Percentiles rank a stretch among this genome's conserved stretches.
Conservation (phyloP, 2,329 filamentous ascomycete species). For the Fusarium dimerum region DNA sequence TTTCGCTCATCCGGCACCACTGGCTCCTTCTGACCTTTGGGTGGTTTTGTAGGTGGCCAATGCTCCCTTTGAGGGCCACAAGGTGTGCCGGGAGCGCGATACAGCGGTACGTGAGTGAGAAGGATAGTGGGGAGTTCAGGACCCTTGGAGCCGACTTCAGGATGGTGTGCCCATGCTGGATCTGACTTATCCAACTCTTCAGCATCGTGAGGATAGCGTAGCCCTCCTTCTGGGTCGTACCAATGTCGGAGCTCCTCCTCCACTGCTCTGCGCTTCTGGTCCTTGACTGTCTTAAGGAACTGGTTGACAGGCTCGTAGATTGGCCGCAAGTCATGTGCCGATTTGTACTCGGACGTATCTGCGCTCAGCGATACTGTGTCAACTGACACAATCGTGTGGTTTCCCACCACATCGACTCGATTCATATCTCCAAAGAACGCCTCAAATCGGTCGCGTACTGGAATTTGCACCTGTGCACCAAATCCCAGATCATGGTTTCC, state of each 20-base stretch:
- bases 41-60: slow-evolving; percentile 69
- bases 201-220: slow-evolving; percentile 59
- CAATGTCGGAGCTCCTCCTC: slow-evolving; percentile 67
- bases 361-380: slow-evolving; percentile 89
- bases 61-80: slow-evolving; percentile 87
- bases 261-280: slow-evolving; percentile 66
- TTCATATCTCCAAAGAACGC: slow-evolving; percentile 92
- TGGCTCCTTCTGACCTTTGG: slow-evolving; percentile 56
- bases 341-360: slow-evolving; percentile 52
- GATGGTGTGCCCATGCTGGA: slow-evolving; percentile 14
- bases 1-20: slow-evolving; percentile 69
- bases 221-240: slow-evolving; percentile 58
- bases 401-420: slow-evolving; percentile 85
- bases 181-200: slow-evolving; percentile 57
- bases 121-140: slow-evolving; percentile 82
- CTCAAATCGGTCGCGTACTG: slow-evolving; percentile 81
- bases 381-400: slow-evolving; percentile 92
- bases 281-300: slow-evolving; percentile 70
- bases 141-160: slow-evolving; percentile 42
- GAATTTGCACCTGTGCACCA: slow-evolving; percentile 76
- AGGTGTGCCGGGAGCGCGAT: slow-evolving; percentile 76
- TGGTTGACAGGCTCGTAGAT: slow-evolving; percentile 77
- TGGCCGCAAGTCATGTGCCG: slow-evolving; percentile 52
- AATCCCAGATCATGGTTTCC: slow-evolving; percentile 97
- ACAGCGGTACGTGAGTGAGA: slow-evolving; percentile 88